Evolutionary conservation across 2,329 filamentous ascomycete genomes (phyloP).

Genomic region (Stagonosporopsis cucurbitacearum): DNA sequence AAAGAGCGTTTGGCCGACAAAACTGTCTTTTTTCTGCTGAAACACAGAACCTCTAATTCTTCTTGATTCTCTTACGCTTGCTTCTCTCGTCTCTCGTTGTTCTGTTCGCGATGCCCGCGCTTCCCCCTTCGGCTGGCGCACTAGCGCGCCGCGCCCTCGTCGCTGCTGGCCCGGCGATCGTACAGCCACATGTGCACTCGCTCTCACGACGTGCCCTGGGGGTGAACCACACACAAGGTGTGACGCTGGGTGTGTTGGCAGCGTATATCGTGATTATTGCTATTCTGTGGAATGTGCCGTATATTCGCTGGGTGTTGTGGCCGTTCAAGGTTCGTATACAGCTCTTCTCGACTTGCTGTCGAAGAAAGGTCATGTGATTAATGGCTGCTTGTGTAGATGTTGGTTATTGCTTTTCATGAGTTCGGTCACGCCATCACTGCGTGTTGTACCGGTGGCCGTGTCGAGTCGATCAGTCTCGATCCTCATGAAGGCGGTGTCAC

Average conservation of each 20-base stretch:
- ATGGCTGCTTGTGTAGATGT: conserved; percentile 62
- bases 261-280: conserved; percentile 77
- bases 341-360: background rate
- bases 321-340: conserved; percentile 71
- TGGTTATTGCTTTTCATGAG: conserved; percentile 84
- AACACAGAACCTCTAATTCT: background rate
- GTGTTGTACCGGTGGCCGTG: conserved; percentile 73
- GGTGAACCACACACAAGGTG: conserved; percentile 71
- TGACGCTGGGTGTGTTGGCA: conserved; percentile 74
- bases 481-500: conserved; percentile 80
- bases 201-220: conserved; percentile 62
- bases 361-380: background rate
- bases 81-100: background rate
- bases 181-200: conserved; percentile 47
- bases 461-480: conserved; percentile 76
- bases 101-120: conserved; percentile 28
- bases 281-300: conserved; percentile 79
- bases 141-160: conserved; percentile 40
- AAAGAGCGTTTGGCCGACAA: background rate
- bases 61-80: background rate
- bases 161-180: conserved; percentile 35
- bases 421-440: conserved; percentile 77
- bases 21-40: background rate
- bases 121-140: conserved; percentile 27
- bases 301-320: conserved; percentile 76